Evolutionary conservation across 2,329 filamentous ascomycete species (phyloP), one percentile per base, ranked within the genome.

Genomic region (Paecilomyces fulvus): DNA sequence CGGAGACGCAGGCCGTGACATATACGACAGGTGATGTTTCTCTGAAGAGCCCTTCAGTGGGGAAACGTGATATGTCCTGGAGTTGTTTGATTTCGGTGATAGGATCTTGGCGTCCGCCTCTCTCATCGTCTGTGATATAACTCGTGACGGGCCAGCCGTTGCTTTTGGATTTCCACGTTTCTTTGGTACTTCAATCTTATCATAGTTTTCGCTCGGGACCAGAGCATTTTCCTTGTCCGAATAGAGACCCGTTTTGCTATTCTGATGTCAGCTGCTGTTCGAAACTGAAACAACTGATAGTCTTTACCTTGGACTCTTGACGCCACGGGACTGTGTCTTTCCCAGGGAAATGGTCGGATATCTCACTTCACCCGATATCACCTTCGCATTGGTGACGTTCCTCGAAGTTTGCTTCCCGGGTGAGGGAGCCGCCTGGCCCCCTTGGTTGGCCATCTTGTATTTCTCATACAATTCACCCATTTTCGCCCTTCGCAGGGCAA

Each of bases 61-160:
- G 1, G 80, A 82, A 52, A 83, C 81, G 20, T 82, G 82, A 21
- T 82, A 76, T 14, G 88, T 80, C 53, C 89, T 84, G 5, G 88
- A 88, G 67, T 95, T 95, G 57, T 87, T 86, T 0, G 89, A 92
- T 54, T 89, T 87, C 1, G 90, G 90, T 1, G 91, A 95, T 2
- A 95, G 79, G 37, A 95, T 81, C 23, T 70, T 87, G 80, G 52
- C 79, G 74, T 59, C 82, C 71, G 61, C 76, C 65, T 60, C 77
- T 65, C 63, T 73, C 67, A 62, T 73, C 64, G 59, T 77, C 57
- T 74, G 75, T 20, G 73, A 77, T 56, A 67, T 73, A 54, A 68
- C 72, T 56, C 73, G 76, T 10, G 73, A 70, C 43, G 71, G 65
- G 28, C 70, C 68, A 33, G 67, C 68, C 43, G 69, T 70, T 25